A percentile compares a stretch with the other conserved stretches of the same genome.
Evolutionary conservation across 2,329 filamentous ascomycete genomes (phyloP).

Genomic region (Fusarium brevicatenulatum): DNA sequence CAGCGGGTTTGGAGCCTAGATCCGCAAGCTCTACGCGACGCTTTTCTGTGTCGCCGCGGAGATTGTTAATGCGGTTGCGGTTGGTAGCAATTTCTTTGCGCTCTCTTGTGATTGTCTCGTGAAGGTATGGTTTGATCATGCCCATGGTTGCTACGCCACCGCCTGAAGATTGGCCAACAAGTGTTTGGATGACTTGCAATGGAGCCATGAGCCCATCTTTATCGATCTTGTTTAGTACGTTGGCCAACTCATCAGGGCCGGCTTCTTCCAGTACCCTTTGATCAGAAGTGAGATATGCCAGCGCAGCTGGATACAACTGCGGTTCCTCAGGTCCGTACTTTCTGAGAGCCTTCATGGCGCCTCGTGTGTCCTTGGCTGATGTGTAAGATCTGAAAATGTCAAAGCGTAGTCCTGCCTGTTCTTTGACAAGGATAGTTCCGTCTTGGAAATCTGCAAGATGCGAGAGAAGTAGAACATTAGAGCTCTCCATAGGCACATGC

Average conservation of each 20-base stretch:
- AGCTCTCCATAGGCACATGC: conserved; percentile 88
- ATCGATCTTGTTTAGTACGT: conserved; percentile 86
- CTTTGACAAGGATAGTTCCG: conserved; percentile 90
- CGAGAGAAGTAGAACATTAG: conserved; percentile 91
- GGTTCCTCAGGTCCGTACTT: conserved; percentile 95
- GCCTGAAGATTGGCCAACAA: conserved; percentile 68
- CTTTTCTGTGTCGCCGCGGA: conserved; percentile 82
- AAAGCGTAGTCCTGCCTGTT: conserved; percentile 89
- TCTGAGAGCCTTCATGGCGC: conserved; percentile 86
- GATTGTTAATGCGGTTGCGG: conserved; percentile 81
- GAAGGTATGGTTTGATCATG: conserved; percentile 93
- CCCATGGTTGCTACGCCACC: conserved; percentile 90
- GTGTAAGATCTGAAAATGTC: conserved; percentile 99
- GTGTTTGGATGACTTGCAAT: conserved; percentile 93
- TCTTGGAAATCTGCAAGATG: conserved; percentile 90
- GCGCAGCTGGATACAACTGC: conserved; percentile 88
- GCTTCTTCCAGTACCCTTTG: conserved; percentile 84
- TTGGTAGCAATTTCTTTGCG: conserved; percentile 85
- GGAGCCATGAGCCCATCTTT: conserved; percentile 93
- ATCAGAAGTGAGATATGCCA: conserved; percentile 93
- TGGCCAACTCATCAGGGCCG: conserved; percentile 81
- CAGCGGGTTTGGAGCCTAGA: conserved; percentile 80
- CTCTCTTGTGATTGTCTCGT: conserved; percentile 88
- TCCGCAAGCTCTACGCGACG: conserved; percentile 83
- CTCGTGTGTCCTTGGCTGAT: conserved; percentile 87